Evolutionary conservation across 192 early-diverging fungal species (phyloP).

Genomic region (Entrophospora sp.): DNA sequence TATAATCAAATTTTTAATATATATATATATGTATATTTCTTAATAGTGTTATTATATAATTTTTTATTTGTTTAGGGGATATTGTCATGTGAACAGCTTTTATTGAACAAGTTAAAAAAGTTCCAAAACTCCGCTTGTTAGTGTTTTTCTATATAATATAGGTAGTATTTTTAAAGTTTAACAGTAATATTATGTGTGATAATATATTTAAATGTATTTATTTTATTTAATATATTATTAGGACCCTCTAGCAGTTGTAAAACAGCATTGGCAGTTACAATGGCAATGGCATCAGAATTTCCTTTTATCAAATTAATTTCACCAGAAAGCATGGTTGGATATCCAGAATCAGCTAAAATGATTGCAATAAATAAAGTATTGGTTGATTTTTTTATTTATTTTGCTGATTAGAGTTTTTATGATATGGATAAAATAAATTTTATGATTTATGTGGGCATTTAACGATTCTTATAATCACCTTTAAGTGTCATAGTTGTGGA

Average conservation of each 20-base stretch:
- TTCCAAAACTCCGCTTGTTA: constrained; percentile 82
- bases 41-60: no score
- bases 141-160: constrained; percentile 71
- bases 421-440: not conserved
- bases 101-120: constrained; percentile 70
- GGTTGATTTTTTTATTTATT: not conserved
- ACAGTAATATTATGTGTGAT: not conserved
- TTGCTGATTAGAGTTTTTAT: not conserved
- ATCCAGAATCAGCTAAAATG: constrained; percentile 75
- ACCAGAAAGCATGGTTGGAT: constrained; percentile 93
- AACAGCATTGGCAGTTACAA: constrained; percentile 91
- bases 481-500: constrained; percentile 92
- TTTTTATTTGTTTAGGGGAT: constrained; percentile 36
- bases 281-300: constrained; percentile 82
- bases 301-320: constrained; percentile 98
- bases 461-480: constrained; percentile 94
- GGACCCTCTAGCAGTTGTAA: constrained; percentile 79
- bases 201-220: not conserved
- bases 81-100: constrained; percentile 45
- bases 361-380: constrained; percentile 72
- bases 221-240: no score
- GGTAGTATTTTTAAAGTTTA: no score
- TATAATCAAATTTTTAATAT: not conserved
- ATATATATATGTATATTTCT: not conserved
- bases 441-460: no score